A percentile compares a stretch with the other conserved stretches of the same genome.
Evolutionary conservation across 108 stramenopile genomes (phyloP).

Genomic region (Asterionellopsis glacialis): DNA sequence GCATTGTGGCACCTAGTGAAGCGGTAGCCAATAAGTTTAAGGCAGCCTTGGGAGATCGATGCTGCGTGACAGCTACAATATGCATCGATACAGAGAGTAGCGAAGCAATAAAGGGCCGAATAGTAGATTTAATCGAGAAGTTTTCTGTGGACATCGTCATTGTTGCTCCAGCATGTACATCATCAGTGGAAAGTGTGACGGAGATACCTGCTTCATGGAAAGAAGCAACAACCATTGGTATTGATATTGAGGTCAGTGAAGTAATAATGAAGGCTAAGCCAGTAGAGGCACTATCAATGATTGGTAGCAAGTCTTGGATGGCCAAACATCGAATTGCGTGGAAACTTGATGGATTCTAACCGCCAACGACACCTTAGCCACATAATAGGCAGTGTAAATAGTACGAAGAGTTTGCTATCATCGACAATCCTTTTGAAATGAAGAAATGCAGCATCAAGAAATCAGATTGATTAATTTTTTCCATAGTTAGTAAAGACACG

Average conservation of each 20-base stretch:
- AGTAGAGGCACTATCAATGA: slow-evolving; percentile 24
- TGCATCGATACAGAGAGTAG: slow-evolving; percentile 20
- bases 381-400: too few relatives aligned
- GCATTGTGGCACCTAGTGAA: slow-evolving; percentile 51
- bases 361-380: too few relatives aligned
- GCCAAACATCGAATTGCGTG: neutral
- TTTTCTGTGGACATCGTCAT: slow-evolving; percentile 67
- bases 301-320: slow-evolving; percentile 57
- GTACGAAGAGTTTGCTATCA: too few relatives aligned
- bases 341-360: neutral
- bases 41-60: slow-evolving; percentile 30
- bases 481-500: too few relatives aligned
- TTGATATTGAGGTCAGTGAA: slow-evolving; percentile 12
- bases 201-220: slow-evolving; percentile 43
- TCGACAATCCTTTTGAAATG: too few relatives aligned
- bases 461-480: too few relatives aligned
- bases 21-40: slow-evolving; percentile 44
- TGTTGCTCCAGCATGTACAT: slow-evolving; percentile 64
- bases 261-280: slow-evolving; percentile 39
- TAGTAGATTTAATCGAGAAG: slow-evolving; percentile 26
- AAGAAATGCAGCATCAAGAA: too few relatives aligned
- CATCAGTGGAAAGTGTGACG: slow-evolving; percentile 12
- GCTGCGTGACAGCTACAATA: slow-evolving; percentile 13
- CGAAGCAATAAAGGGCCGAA: slow-evolving; percentile 13
- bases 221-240: slow-evolving; percentile 3